Conservation (phyloP, 2,329 filamentous ascomycete genomes). For the Fonsecaea pedrosoi region DNA sequence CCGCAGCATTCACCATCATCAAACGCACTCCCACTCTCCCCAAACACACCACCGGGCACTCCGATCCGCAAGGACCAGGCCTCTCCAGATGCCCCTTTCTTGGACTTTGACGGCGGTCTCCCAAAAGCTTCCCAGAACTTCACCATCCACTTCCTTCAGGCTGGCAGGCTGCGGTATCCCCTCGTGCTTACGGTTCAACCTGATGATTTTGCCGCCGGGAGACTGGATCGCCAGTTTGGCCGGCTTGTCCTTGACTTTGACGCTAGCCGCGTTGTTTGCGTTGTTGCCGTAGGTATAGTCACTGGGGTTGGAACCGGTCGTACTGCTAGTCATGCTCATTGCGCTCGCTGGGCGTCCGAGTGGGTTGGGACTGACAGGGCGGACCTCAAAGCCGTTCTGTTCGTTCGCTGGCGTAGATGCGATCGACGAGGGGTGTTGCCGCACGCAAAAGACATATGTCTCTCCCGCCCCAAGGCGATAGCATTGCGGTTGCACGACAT, state of each 20-base stretch:
- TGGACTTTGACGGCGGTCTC: conserved; percentile 72
- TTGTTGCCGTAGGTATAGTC: conserved; percentile 48
- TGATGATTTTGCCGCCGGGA: conserved; percentile 90
- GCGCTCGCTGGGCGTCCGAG: conserved; percentile 64
- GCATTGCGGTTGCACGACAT: conserved; percentile 95
- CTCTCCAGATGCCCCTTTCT: conserved; percentile 68
- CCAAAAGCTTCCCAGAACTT: conserved; percentile 64
- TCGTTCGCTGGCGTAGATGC: conserved; percentile 31
- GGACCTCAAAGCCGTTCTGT: conserved; percentile 36
- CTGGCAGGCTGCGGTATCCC: conserved; percentile 52
- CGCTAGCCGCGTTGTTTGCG: conserved; percentile 61
- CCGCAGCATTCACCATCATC: conserved; percentile 36
- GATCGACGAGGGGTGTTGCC: conserved; percentile 77
- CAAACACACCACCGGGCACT: conserved; percentile 74
- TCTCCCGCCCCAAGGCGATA: conserved; percentile 88
- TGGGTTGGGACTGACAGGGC: conserved; percentile 39
- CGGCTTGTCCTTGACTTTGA: conserved; percentile 72
- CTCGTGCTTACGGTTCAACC: conserved; percentile 61
- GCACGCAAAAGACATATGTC: conserved; percentile 95
- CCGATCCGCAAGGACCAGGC: conserved; percentile 68
- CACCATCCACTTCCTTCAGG: conserved; percentile 40
- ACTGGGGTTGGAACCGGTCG: conserved; percentile 59
- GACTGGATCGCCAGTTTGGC: conserved; percentile 96
- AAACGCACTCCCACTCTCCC: conserved; percentile 69
- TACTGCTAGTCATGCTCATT: conserved; percentile 66